Conservation (phyloP, 768 basidiomycete genomes). For the Lentinula raphanica region DNA sequence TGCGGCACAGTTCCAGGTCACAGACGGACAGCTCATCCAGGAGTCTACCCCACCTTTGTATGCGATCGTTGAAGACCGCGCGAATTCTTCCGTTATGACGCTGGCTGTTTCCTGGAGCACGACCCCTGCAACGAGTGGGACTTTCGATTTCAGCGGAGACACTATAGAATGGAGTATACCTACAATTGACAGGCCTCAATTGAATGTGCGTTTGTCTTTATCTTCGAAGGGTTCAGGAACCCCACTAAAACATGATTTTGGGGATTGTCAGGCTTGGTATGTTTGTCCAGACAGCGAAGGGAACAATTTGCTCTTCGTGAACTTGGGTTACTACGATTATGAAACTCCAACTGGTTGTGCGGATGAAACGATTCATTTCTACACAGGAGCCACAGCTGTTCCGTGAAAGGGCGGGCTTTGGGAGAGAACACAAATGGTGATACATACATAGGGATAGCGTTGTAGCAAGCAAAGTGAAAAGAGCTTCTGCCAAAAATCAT, state of each 20-base stretch:
- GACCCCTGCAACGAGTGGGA: conserved; percentile 40
- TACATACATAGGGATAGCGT: not conserved
- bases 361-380: conserved; percentile 28
- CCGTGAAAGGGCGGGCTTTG: not conserved
- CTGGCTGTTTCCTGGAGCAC: conserved; percentile 45
- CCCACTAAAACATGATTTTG: not conserved
- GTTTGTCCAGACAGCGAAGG: conserved; percentile 39
- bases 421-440: not conserved
- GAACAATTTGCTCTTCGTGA: conserved; percentile 13
- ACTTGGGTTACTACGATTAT: not conserved
- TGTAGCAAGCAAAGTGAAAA: not conserved
- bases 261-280: conserved; percentile 38
- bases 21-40: conserved; percentile 51
- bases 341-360: conserved; percentile 55
- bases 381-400: conserved; percentile 2
- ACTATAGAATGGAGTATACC: conserved; percentile 54
- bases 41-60: conserved; percentile 41
- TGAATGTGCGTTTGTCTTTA: conserved; percentile 35
- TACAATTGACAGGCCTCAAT: conserved; percentile 43
- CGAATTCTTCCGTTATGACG: conserved; percentile 41
- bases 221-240: not conserved
- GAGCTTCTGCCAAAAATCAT: not conserved
- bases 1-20: conserved; percentile 57
- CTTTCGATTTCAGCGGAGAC: conserved; percentile 54
- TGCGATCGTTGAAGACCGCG: conserved; percentile 41